phyloP scores from a whole-genome alignment of 208 protist species.

The Leishmania martiniquensis region DNA sequence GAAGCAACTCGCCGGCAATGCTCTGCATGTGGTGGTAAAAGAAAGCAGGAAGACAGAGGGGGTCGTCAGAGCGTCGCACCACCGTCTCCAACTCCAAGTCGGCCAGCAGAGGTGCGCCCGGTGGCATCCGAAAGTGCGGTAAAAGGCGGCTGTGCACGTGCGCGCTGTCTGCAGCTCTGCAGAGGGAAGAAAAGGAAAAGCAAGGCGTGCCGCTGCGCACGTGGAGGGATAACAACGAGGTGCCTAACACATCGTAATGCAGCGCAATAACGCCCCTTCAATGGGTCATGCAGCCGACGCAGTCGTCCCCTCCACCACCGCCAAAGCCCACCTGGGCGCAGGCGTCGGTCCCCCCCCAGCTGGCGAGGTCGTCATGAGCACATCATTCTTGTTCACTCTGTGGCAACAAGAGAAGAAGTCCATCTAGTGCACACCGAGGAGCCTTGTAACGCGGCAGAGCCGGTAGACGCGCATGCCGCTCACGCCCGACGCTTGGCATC shows the following conservation, averaged over 20 bases:
- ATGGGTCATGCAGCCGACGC: slow-evolving; percentile 85
- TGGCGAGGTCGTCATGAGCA: neutral
- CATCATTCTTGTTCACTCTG: neutral
- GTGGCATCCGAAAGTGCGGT: slow-evolving; percentile 41
- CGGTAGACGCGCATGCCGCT: slow-evolving; percentile 32
- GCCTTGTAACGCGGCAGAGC: slow-evolving; percentile 75
- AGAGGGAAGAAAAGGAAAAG: too few species aligned
- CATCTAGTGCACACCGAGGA: slow-evolving; percentile 85
- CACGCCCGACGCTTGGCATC: neutral
- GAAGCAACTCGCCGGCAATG: slow-evolving; percentile 45
- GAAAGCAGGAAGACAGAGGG: slow-evolving; percentile 83
- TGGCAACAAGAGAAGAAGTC: slow-evolving; percentile 51
- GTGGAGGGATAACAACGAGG: slow-evolving; percentile 91
- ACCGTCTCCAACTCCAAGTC: slow-evolving; percentile 48
- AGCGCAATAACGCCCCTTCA: slow-evolving; percentile 70
- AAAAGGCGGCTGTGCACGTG: slow-evolving; percentile 37
- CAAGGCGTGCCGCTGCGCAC: slow-evolving; percentile 84
- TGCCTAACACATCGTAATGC: slow-evolving; percentile 90
- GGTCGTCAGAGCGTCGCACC: slow-evolving; percentile 73
- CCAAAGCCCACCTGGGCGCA: slow-evolving; percentile 46
- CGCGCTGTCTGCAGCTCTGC: slow-evolving; percentile 43
- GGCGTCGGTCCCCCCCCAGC: neutral
- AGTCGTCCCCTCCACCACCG: slow-evolving; percentile 67
- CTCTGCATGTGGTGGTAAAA: slow-evolving; percentile 90
- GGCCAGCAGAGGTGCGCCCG: slow-evolving; percentile 67